Base-by-base conservation (phyloP, 1,139 yeast species). In the Magnusiomyces ingens region DNA sequence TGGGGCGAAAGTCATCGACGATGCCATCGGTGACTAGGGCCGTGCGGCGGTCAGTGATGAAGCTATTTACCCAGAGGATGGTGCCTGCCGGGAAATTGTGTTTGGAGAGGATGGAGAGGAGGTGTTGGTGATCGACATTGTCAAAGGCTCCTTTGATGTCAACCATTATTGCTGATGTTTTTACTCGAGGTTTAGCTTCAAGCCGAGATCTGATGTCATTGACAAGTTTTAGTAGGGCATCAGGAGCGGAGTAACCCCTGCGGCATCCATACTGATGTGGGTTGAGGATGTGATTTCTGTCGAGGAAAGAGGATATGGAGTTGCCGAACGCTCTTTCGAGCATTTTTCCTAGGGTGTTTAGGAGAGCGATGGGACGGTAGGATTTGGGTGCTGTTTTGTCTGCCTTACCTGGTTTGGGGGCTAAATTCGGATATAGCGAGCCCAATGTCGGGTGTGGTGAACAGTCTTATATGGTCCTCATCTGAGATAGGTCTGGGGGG, bases 61-160 rank as follows among this genome's bases (percentile, higher is more conserved):
- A 37, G 18, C 18, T n/a, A 11, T 11, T 37, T 37, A 37, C 13
- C 41, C 41, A 37, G 3, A 4, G 5, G 41, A 37, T 11, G 36
- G 26, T 36, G 44, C 32, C 19, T 45, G 4, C 8, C 8, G 32
- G 32, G 32, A 18, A 18, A 13, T 21, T 47, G 4, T 26, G 4
- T 8, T 26, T 26, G 8, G 4, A 4, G 8, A 56, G 41, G 12
- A 32, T 51, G 11, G 37, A 46, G 19, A 55, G 26, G 17, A 57
- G 47, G 2, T 47, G 52, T 18, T 52, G 49, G 13, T 51, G 22
- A 40, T 57, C 47, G n/a, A 58, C 59, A 38, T 55, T 53, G 46
- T 57, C 59, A 38, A 58, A 58, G 2, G 60, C 61, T 6, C 59
- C 60, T 45, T 55, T 50, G 51, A 55, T 52, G 48, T 54, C 60